Percentiles rank a stretch among this genome's conserved stretches.
Evolutionary conservation across 2,329 filamentous ascomycete genomes (phyloP).

Genomic region (Mollisiaceae sp.): DNA sequence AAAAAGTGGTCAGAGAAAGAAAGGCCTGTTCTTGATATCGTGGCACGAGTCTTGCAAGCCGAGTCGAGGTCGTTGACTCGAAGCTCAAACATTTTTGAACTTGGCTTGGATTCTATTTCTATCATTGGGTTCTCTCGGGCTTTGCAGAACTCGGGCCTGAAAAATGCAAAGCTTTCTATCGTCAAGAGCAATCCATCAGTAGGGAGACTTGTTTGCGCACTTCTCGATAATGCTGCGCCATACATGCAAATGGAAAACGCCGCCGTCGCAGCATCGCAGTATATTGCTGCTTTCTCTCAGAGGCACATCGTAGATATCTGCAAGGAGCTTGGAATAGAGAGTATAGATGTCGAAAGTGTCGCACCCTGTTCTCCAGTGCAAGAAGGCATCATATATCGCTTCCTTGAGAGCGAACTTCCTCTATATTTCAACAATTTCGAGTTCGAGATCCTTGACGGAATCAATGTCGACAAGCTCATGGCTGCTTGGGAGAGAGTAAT

Average conservation of each 20-base stretch:
- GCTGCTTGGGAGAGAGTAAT: constrained; percentile 63
- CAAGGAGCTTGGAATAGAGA: constrained; percentile 54
- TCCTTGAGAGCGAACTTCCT: constrained; percentile 58
- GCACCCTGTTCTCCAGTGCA: constrained; percentile 86
- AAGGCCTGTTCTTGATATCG: constrained; percentile 54
- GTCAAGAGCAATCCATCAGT: constrained; percentile 68
- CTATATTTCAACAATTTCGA: constrained; percentile 81
- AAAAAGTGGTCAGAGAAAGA: constrained; percentile 47
- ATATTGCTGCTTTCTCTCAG: constrained; percentile 47
- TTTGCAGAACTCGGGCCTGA: constrained; percentile 68
- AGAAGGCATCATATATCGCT: constrained; percentile 81
- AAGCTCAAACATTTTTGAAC: constrained; percentile 76
- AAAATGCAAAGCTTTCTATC: constrained; percentile 63
- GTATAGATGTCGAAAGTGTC: constrained; percentile 69
- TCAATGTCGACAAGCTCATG: constrained; percentile 56
- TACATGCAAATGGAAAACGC: constrained; percentile 29
- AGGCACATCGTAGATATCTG: constrained; percentile 42
- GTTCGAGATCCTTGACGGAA: constrained; percentile 55
- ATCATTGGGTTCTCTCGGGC: constrained; percentile 71
- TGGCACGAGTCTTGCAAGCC: constrained; percentile 49
- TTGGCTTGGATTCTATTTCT: constrained; percentile 88
- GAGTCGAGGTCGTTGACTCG: constrained; percentile 52
- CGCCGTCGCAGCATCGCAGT: constrained; percentile 45
- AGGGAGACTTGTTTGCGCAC: constrained; percentile 49
- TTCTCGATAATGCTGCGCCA: constrained; percentile 18